Percentiles rank a stretch among this genome's conserved stretches.
Evolutionary conservation across 306 rosid genomes (phyloP).

Genomic region (Citrullus colocynthis): DNA sequence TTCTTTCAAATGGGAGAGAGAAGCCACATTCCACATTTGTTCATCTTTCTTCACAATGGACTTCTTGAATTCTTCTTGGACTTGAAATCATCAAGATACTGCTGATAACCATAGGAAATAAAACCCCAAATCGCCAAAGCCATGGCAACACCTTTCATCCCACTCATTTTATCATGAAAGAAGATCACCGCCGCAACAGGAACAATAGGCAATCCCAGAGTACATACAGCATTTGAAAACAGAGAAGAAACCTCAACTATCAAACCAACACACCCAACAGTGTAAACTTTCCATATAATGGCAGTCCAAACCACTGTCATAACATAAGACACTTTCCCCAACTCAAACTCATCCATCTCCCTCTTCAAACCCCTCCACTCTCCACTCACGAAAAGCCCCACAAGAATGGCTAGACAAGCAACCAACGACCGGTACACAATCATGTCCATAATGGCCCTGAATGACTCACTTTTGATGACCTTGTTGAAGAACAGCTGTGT

Average conservation of each 20-base stretch:
- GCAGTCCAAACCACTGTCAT: slow-evolving; percentile 26
- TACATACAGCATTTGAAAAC: slow-evolving; percentile 28
- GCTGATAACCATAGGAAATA: slow-evolving; percentile 32
- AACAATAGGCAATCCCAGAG: slow-evolving; percentile 24
- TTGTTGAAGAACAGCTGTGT: slow-evolving; percentile 20
- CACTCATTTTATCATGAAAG: slow-evolving; percentile 30
- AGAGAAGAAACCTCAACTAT: slow-evolving; percentile 31
- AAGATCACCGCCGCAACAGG: slow-evolving; percentile 28
- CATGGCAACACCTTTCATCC: slow-evolving; percentile 27
- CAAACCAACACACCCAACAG: slow-evolving; percentile 21
- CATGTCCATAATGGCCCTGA: slow-evolving; percentile 20
- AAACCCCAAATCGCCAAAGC: slow-evolving; percentile 36
- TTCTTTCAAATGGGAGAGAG: too few species aligned
- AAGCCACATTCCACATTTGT: too few species aligned
- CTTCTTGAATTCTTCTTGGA: not conserved
- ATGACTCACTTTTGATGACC: slow-evolving; percentile 16
- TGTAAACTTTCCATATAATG: slow-evolving; percentile 12
- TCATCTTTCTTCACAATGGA: not conserved
- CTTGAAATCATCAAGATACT: slow-evolving; percentile 16
- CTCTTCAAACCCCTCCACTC: slow-evolving; percentile 22
- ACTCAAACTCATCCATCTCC: slow-evolving; percentile 27
- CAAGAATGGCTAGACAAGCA: slow-evolving; percentile 14
- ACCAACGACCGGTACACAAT: slow-evolving; percentile 10
- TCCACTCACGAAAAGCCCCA: slow-evolving; percentile 28
- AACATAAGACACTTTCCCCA: slow-evolving; percentile 26